These are phyloP conservation scores for Starmerella apis DNA, from an alignment of 805 yeast species.

Conservation along the genomic window DNA sequence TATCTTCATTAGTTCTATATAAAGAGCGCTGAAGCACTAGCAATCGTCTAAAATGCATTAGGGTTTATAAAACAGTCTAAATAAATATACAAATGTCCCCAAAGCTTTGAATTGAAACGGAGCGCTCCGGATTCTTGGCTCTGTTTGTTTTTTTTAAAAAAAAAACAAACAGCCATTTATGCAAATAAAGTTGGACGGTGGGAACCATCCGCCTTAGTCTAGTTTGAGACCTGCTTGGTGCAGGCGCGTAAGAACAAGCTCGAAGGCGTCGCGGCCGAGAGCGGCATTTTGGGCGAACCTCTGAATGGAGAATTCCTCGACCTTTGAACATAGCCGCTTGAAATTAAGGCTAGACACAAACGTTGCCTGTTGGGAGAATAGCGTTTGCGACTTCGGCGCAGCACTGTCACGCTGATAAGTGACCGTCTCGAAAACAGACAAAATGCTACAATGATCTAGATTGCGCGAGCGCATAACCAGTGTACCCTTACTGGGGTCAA, in stretches of 20 bases:
- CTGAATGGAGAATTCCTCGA: slow-evolving; percentile 88
- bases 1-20: too few relatives aligned
- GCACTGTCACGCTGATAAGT: slow-evolving; percentile 57
- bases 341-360: slow-evolving; percentile 76
- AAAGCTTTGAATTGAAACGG: background rate
- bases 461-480: slow-evolving; percentile 77
- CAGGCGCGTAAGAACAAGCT: slow-evolving; percentile 45
- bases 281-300: slow-evolving; percentile 80
- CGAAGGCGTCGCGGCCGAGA: slow-evolving; percentile 77
- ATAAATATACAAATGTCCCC: background rate
- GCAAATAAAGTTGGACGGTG: background rate
- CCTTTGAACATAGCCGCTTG: slow-evolving; percentile 57
- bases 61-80: background rate
- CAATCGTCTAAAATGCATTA: background rate
- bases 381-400: slow-evolving; percentile 44
- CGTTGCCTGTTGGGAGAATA: slow-evolving; percentile 72
- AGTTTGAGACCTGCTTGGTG: background rate
- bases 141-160: too few relatives aligned
- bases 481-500: slow-evolving; percentile 55
- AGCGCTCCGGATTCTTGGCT: too few relatives aligned
- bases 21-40: too few relatives aligned
- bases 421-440: slow-evolving; percentile 82
- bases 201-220: too few relatives aligned
- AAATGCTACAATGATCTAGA: slow-evolving; percentile 63
- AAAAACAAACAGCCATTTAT: background rate